Conservation (phyloP, 2,329 filamentous ascomycete species). For the Tothia fuscella region DNA sequence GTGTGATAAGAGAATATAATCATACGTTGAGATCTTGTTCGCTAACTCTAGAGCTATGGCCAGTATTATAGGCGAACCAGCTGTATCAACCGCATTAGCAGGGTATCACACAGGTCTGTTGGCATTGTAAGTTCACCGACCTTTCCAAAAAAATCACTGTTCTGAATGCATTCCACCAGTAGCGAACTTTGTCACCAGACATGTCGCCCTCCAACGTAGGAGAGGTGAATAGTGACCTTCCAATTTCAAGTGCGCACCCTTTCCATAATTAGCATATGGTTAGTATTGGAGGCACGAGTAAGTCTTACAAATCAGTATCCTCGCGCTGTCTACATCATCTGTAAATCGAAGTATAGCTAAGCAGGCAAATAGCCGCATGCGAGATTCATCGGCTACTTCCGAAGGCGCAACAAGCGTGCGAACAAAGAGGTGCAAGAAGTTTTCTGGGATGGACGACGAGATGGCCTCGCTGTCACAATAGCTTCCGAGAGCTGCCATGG, state of each 20-base stretch:
- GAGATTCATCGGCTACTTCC: not conserved
- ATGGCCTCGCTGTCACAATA: slow-evolving; percentile 11
- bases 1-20: not conserved
- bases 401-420: not conserved
- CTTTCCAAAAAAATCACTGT: not conserved
- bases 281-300: not conserved
- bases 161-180: not conserved
- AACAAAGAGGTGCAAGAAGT: slow-evolving; percentile 7
- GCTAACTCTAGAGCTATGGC: not conserved
- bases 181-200: not conserved
- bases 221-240: not conserved
- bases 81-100: not conserved
- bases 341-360: not conserved
- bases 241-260: not conserved
- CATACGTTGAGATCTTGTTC: not conserved
- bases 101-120: not conserved
- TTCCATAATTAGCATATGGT: not conserved
- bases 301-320: not conserved
- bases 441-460: not conserved
- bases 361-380: slow-evolving; percentile 1
- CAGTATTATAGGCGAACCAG: slow-evolving; percentile 1
- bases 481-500: slow-evolving; percentile 13
- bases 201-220: not conserved
- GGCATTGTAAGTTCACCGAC: not conserved
- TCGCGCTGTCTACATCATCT: not conserved